Evolutionary conservation across 257 asterid species (phyloP).

Genomic region (Parsonsia alboflavescens): DNA sequence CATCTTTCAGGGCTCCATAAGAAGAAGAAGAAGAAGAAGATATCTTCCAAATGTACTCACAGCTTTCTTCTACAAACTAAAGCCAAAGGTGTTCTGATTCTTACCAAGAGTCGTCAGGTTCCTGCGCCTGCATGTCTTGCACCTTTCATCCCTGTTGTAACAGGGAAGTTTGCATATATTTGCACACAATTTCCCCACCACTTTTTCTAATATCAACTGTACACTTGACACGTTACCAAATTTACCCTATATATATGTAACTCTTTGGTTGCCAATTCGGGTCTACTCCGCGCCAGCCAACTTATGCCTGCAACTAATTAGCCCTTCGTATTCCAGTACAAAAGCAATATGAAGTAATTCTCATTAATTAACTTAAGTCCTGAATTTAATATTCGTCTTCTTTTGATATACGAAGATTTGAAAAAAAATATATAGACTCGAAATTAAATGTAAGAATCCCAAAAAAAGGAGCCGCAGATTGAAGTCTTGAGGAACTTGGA

Average conservation of each 20-base stretch:
- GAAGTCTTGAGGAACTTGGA: too few species aligned
- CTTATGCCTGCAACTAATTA: too few species aligned
- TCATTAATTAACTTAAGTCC: too few species aligned
- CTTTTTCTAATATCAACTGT: not conserved
- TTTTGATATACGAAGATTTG: too few species aligned
- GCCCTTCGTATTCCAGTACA: not conserved
- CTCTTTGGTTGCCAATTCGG: not conserved
- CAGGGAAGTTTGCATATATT: slow-evolving; percentile 1
- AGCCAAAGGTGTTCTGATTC: slow-evolving; percentile 3
- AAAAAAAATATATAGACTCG: too few species aligned
- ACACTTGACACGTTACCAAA: not conserved
- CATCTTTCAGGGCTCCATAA: not conserved
- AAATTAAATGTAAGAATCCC: too few species aligned
- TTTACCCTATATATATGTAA: too few species aligned
- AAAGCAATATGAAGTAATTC: not conserved
- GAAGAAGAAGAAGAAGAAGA: not conserved
- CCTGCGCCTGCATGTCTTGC: slow-evolving; percentile 32
- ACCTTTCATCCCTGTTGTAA: slow-evolving; percentile 28
- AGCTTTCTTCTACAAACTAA: not conserved
- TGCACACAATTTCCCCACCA: not conserved
- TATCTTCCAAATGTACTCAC: not conserved
- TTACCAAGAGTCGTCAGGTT: not conserved
- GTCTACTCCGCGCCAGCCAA: not conserved
- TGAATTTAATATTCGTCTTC: too few species aligned
- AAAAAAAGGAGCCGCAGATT: too few species aligned